Evolutionary conservation across 345 rosid genomes (phyloP), one percentile per base, ranked within the genome.

Genomic region (Hibiscus tridactylites): DNA sequence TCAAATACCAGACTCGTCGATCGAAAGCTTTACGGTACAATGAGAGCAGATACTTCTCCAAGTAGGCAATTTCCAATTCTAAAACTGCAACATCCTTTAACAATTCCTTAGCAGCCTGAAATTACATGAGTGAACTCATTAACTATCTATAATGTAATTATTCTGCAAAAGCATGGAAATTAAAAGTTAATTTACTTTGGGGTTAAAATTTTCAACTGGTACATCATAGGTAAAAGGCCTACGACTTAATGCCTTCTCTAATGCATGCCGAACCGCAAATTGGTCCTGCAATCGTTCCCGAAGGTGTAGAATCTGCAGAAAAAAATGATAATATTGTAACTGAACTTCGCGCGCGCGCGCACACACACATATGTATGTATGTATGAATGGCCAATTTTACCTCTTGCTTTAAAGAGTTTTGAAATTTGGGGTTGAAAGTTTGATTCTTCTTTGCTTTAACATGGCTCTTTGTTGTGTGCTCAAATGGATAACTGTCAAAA

Each of bases 11-110:
- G 35, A 75, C 15, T 26, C 75, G 79, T 58, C 72, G 74, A 71
- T 83, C 78, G 58, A 86, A 85, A 37, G 76, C 82, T 78, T 84
- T 79, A 2, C 93, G 82, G 64, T 90, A 89, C 65, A 90, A 46
- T 53, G 86, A 81, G 56, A 95, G 97, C 60, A 95, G 89, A 74
- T 92, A 86, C 53, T 82, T 80, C 68, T 95, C 99, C 80, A 92
- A 77, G 80, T 84, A 76, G 37, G 71, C 82, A 26, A 95, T 86
- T 88, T 95, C 87, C 61, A 85, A 47, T 80, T 92, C 97, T 59
- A 95, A 76, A 65, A 76, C 83, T 29, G 87, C 84, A n/a, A 89
- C 84, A 73, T 94, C 93, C 54, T 79, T 81, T 59, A 94, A 85
- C 68, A 94, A 83, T 56, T 88, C 88, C 81, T 84, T 80, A 46